Conservation (phyloP, 129 eudicot species). For the Chrysanthemum makinoi region DNA sequence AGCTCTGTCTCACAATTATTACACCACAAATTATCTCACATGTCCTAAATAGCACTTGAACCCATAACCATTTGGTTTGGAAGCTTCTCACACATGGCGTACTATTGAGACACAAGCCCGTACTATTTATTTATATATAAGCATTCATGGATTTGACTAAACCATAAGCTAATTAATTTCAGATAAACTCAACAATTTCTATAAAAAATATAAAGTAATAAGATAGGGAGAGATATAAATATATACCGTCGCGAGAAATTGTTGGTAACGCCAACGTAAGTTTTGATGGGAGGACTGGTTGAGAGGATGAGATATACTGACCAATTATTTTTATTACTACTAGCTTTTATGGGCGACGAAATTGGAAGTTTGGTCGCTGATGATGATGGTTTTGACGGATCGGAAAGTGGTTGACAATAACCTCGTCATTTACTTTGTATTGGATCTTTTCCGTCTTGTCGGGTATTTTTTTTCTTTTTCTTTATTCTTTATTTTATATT, state of each 20-base stretch:
- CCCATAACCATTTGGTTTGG: too few species aligned
- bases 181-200: neutral
- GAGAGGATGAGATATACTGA: slow-evolving; percentile 78
- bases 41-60: too few species aligned
- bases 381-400: slow-evolving; percentile 50
- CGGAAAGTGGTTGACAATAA: slow-evolving; percentile 50
- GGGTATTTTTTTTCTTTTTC: too few species aligned
- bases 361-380: slow-evolving; percentile 13
- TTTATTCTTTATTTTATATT: too few species aligned
- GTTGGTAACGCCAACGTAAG: slow-evolving; percentile 95
- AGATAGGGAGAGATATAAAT: neutral
- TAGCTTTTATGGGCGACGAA: slow-evolving; percentile 14
- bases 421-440: slow-evolving; percentile 34
- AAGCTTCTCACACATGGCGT: too few species aligned
- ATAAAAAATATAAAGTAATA: neutral
- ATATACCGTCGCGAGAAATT: slow-evolving; percentile 78
- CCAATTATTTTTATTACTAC: slow-evolving; percentile 35
- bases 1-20: too few species aligned
- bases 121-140: too few species aligned
- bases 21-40: too few species aligned
- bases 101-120: too few species aligned
- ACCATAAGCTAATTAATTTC: neutral
- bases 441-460: neutral
- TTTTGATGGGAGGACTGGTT: slow-evolving; percentile 71
- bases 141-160: neutral